Percentiles rank a stretch among this genome's conserved stretches.
These are phyloP conservation scores for Beauveria australis DNA, from an alignment of 2,329 filamentous ascomycete genomes.

Conservation along the genomic window DNA sequence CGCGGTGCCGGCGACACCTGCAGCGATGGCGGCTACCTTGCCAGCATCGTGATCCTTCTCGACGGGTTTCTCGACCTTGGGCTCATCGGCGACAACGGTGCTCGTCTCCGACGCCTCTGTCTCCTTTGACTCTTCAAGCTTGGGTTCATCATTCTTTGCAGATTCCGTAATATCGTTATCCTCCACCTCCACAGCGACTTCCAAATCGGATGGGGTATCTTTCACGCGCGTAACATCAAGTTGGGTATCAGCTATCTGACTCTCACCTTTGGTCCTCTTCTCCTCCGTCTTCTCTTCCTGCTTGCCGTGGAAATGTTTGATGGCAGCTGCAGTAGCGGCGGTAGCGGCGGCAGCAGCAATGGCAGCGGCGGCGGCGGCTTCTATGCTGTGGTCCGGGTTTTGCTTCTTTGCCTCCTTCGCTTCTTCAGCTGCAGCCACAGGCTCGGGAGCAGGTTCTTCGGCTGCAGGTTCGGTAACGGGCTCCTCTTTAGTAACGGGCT, in stretches of 20 bases:
- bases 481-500: neutral
- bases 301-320: neutral
- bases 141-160: neutral
- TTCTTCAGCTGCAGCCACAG: neutral
- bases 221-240: conserved; percentile 6
- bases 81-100: conserved; percentile 7
- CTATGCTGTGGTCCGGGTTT: neutral
- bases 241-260: conserved; percentile 9
- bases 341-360: conserved; percentile 1
- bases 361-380: neutral
- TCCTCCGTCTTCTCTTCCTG: conserved; percentile 4
- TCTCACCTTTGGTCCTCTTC: conserved; percentile 19
- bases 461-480: neutral
- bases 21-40: neutral
- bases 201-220: conserved; percentile 8
- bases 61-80: neutral
- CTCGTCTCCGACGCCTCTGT: conserved; percentile 5
- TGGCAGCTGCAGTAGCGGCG: conserved; percentile 3
- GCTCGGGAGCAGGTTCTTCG: neutral
- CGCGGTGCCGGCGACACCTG: neutral
- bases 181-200: conserved; percentile 2
- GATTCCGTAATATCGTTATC: conserved; percentile 1
- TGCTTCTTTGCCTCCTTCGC: neutral
- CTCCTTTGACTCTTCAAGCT: conserved; percentile 9
- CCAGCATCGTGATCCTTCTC: neutral